Percentiles rank a stretch among this genome's conserved stretches.
phyloP scores from a whole-genome alignment of 2,329 filamentous ascomycete genomes.

The Fusarium nisikadoi region DNA sequence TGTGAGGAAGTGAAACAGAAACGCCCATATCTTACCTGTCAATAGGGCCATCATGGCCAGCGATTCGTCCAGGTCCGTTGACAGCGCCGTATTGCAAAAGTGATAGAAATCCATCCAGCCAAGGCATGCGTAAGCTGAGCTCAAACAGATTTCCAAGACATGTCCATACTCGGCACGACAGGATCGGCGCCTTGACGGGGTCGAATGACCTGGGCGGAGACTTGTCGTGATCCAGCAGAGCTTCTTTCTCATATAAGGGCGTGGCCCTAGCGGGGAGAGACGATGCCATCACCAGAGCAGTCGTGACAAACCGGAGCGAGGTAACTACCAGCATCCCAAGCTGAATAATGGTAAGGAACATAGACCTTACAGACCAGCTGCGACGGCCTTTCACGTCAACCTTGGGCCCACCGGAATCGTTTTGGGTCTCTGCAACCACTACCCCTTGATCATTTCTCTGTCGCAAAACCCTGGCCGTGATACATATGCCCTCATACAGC shows the following conservation, averaged over 20 bases:
- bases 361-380: constrained; percentile 55
- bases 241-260: constrained; percentile 41
- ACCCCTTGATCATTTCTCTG: constrained; percentile 44
- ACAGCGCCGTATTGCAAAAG: constrained; percentile 80
- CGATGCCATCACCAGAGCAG: constrained; percentile 73
- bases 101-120: constrained; percentile 80
- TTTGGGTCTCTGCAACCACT: constrained; percentile 24
- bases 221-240: constrained; percentile 28
- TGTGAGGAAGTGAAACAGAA: constrained; percentile 45
- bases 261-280: constrained; percentile 68
- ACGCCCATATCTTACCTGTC: constrained; percentile 80
- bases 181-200: constrained; percentile 68
- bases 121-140: constrained; percentile 86
- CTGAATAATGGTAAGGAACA: constrained; percentile 69
- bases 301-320: constrained; percentile 72
- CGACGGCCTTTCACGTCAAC: constrained; percentile 27
- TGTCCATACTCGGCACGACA: constrained; percentile 81
- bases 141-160: constrained; percentile 78
- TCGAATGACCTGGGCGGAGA: constrained; percentile 38
- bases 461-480: constrained; percentile 63
- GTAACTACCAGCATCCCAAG: constrained; percentile 66
- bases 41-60: constrained; percentile 78
- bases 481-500: constrained; percentile 85
- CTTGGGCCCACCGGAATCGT: constrained; percentile 14
- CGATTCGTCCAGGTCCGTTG: constrained; percentile 79